Evolutionary conservation across 2,329 filamentous ascomycete species (phyloP), one percentile per base, ranked within the genome.

Genomic region (Aspergillus sp.): DNA sequence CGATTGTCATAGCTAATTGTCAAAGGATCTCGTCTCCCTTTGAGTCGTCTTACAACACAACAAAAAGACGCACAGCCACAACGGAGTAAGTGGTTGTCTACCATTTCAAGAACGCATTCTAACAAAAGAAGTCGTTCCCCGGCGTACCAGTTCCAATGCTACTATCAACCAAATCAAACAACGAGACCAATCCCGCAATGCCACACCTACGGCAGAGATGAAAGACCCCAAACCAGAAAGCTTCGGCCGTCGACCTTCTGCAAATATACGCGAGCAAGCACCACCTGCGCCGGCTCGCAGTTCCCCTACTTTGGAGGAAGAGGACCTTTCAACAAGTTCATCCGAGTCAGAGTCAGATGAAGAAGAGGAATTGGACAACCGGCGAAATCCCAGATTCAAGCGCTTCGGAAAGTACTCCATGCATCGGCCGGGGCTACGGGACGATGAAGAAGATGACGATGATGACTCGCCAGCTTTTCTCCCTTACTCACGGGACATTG

Each of bases 401-500:
- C 65, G 66, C 7, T 70, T 70, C 47, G 68, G 68, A 7, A 66
- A 66, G 50, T 68, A 66, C 41, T 72, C 69, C 3, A 64, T 55
- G 3, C 66, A 69, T 47, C 62, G 60, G 20, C 55, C 60, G 1
- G 54, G 64, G 35, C 46, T 65, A 10, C 50, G 60, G 19, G 65
- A 69, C 22, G 64, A 69, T 3, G 69, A 70, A 17, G 64, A 73
- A 13, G 70, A 73, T 20, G 72, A 72, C 10, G 72, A 74, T 25
- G 72, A 74, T 32, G 72, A 74, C 17, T 63, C 71, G 0, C 72
- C 72, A 0, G 70, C 73, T 2, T 76, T 76, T 48, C 60, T 75
- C 1, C 72, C 73, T 1, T 57, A 74, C 17, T 55, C 60, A 4
- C 58, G 61, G 2, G 59, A 61, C 3, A 43, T 48, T 2, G 54